Conservation (phyloP, 2,329 filamentous ascomycete species). For the Fusarium continuum region DNA sequence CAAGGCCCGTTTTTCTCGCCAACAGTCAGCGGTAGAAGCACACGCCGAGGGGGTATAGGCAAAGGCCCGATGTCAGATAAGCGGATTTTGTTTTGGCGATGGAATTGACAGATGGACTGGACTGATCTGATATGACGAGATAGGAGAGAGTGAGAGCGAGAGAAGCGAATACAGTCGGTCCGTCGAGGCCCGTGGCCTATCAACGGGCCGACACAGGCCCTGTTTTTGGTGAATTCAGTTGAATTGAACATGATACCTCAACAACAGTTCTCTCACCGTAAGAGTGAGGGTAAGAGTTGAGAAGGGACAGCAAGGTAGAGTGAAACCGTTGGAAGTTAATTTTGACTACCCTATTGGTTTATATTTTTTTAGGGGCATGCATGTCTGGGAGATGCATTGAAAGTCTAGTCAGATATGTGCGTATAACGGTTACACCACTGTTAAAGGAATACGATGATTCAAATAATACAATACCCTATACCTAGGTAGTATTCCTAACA, state of each 20-base stretch:
- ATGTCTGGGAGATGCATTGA: not conserved
- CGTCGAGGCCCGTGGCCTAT: constrained; percentile 37
- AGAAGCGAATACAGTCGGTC: constrained; percentile 39
- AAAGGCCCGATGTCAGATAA: constrained; percentile 30
- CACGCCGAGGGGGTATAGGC: constrained; percentile 22
- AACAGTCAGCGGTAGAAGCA: not conserved
- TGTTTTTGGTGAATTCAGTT: constrained; percentile 18
- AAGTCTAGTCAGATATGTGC: not conserved
- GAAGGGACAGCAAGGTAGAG: constrained; percentile 8
- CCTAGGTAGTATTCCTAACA: too few species aligned
- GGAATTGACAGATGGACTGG: constrained; percentile 29
- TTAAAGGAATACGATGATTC: too few species aligned
- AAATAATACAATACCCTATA: too few species aligned
- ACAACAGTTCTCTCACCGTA: constrained; percentile 28
- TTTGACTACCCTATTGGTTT: not conserved
- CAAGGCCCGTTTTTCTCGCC: not conserved
- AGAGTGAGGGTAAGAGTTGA: too few species aligned
- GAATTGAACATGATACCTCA: constrained; percentile 15
- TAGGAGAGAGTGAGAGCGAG: not conserved
- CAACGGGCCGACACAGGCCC: constrained; percentile 38
- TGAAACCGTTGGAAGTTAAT: not conserved
- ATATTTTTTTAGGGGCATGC: not conserved
- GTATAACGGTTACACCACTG: not conserved
- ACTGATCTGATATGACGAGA: constrained; percentile 16
- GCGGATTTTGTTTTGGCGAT: constrained; percentile 31